These are phyloP conservation scores for Kazachstania psychrophila DNA, from an alignment of 805 yeast genomes.

Conservation along the genomic window DNA sequence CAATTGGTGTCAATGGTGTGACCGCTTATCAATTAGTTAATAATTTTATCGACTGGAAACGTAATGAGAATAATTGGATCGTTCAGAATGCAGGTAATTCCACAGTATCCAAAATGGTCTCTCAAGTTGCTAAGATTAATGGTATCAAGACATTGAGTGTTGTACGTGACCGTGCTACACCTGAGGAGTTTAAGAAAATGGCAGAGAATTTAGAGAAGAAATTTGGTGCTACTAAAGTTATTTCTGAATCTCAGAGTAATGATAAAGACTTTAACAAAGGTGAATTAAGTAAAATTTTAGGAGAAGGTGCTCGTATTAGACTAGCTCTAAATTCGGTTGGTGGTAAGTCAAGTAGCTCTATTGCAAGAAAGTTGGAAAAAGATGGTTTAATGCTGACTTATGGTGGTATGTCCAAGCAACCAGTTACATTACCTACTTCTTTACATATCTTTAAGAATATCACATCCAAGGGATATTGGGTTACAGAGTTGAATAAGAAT, in stretches of 20 bases:
- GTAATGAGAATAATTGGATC: conserved; percentile 59
- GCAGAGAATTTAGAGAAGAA: conserved; percentile 42
- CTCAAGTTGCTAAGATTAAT: conserved; percentile 71
- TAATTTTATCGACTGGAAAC: conserved; percentile 38
- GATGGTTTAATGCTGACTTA: conserved; percentile 80
- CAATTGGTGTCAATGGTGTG: conserved; percentile 84
- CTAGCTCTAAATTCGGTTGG: conserved; percentile 91
- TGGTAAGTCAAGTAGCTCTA: conserved; percentile 71
- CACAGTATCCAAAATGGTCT: conserved; percentile 86
- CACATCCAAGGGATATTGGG: conserved; percentile 88
- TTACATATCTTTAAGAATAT: conserved; percentile 83
- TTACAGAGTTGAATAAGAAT: conserved; percentile 53
- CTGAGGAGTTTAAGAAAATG: conserved; percentile 46
- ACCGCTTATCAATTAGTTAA: conserved; percentile 87
- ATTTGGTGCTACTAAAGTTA: conserved; percentile 77
- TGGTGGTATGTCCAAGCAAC: conserved; percentile 97
- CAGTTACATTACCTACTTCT: conserved; percentile 84
- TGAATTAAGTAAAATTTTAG: conserved; percentile 36
- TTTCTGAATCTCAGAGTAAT: conserved; percentile 77
- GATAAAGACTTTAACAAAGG: conserved; percentile 57
- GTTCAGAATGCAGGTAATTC: conserved; percentile 96
- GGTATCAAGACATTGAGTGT: conserved; percentile 82
- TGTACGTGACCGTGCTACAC: conserved; percentile 70
- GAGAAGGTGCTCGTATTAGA: conserved; percentile 44
- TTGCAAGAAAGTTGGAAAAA: conserved; percentile 70